Evolutionary conservation across 306 rosid genomes (phyloP).

Genomic region (Cucurbita moschata): DNA sequence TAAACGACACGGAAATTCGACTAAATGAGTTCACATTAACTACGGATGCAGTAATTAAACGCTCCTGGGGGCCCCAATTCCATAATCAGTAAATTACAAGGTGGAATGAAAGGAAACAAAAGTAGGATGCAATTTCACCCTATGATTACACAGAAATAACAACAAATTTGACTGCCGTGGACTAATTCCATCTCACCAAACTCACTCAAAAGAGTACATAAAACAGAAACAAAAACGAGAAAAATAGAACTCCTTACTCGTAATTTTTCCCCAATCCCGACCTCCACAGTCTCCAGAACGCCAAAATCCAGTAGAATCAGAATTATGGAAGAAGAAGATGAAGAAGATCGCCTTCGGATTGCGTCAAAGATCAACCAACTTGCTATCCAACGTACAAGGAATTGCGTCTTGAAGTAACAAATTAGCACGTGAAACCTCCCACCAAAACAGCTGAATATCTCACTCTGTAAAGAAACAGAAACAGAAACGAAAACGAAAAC

Average conservation of each 20-base stretch:
- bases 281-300: neutral
- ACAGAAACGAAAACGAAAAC: neutral
- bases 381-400: neutral
- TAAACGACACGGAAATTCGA: neutral
- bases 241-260: neutral
- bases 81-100: neutral
- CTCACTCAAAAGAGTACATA: neutral
- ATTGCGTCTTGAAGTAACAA: neutral
- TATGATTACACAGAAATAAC: neutral
- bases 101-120: neutral
- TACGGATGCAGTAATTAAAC: neutral
- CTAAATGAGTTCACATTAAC: neutral
- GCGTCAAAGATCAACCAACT: conserved; percentile 5
- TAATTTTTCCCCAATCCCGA: neutral
- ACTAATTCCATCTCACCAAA: neutral
- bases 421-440: neutral
- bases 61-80: neutral
- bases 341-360: conserved; percentile 4
- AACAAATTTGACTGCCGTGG: neutral
- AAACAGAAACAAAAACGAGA: neutral
- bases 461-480: neutral
- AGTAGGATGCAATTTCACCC: neutral
- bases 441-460: neutral
- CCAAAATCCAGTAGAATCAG: neutral
- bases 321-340: neutral